These are phyloP conservation scores for Phycomyces blakesleeanus DNA, from an alignment of 192 early-diverging fungal species.

Conservation along the genomic window DNA sequence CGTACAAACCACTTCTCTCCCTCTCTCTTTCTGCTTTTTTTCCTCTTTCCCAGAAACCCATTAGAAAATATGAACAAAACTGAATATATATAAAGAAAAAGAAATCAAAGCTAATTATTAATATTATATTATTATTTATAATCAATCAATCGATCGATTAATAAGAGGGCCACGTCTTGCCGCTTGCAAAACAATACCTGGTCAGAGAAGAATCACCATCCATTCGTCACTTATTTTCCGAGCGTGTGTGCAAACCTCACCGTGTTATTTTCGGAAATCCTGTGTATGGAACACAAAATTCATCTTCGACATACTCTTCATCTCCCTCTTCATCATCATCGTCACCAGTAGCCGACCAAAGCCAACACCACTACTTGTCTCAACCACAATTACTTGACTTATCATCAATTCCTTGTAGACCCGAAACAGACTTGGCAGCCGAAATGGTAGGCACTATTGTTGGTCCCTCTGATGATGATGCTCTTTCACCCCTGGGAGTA, in stretches of 20 bases:
- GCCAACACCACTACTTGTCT: neutral
- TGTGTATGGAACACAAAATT: neutral
- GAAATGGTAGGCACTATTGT: slow-evolving; percentile 40
- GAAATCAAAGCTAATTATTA: too few species aligned
- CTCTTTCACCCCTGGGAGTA: slow-evolving; percentile 35
- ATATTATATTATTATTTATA: too few species aligned
- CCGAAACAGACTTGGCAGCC: slow-evolving; percentile 49
- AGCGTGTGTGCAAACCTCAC: neutral
- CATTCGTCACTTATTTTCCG: neutral
- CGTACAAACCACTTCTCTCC: neutral
- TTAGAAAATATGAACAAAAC: too few species aligned
- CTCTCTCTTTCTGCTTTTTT: neutral
- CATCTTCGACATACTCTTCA: too few species aligned
- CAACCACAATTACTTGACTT: slow-evolving; percentile 10
- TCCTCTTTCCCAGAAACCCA: too few species aligned
- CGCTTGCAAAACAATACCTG: slow-evolving; percentile 30
- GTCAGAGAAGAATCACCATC: neutral
- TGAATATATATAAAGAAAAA: too few species aligned
- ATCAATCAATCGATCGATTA: too few species aligned
- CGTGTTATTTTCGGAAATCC: neutral
- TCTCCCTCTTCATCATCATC: too few species aligned
- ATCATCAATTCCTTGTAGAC: slow-evolving; percentile 40
- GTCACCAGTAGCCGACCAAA: too few species aligned
- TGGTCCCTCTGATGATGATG: slow-evolving; percentile 5
- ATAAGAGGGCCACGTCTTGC: slow-evolving; percentile 62